Base-by-base conservation (phyloP, 495 filamentous ascomycete genomes). In the Neurospora sp. region DNA sequence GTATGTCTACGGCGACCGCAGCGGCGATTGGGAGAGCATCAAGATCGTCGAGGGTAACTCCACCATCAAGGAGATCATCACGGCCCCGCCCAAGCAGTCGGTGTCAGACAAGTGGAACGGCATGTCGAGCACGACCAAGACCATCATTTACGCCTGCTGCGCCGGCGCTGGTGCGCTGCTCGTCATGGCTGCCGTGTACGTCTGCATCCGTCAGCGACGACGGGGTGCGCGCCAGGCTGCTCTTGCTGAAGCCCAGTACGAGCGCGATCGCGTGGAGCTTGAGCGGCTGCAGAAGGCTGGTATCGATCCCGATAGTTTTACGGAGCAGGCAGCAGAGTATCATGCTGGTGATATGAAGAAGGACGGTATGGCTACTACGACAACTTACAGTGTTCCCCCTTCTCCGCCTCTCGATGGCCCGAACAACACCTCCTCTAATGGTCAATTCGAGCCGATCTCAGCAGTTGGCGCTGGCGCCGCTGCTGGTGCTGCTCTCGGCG, bases 1-100 rank as follows among this genome's bases (percentile, higher is more conserved):
- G 76, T 96, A 96, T 76, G 76, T 84, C 41, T 96, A 90, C 75
- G 82, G 82, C n/a, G 91, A 94, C 79, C 77, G 81, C 48, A 85
- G 83, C 39, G 94, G 94, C 65, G 82, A 81, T 20, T 92, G 85
- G 86, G 76, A 91, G 78, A 93, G 89, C 81, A 94, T 95, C 85
- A 86, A 92, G 78, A 81, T 89, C n/a, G 78, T 83, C 71, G 76
- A 77, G 48, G 90, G 90, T 69, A 90, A 91, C 75, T 93, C 91
- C 1, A 89, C 87, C n/a, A 81, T 81, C 38, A 78, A 83, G 46
- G 77, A 86, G 35, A 78, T 73, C 31, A 80, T 87, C 75, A 78
- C 80, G 20, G 80, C 77, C n/a, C 70, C 76, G 8, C 84, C 85
- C 12, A 77, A 81, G 22, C 83, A 86, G 71, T 82, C 86, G 0